Base-by-base conservation (phyloP, 1,284 basidiomycete species). In the Cryptococcus sp. region DNA sequence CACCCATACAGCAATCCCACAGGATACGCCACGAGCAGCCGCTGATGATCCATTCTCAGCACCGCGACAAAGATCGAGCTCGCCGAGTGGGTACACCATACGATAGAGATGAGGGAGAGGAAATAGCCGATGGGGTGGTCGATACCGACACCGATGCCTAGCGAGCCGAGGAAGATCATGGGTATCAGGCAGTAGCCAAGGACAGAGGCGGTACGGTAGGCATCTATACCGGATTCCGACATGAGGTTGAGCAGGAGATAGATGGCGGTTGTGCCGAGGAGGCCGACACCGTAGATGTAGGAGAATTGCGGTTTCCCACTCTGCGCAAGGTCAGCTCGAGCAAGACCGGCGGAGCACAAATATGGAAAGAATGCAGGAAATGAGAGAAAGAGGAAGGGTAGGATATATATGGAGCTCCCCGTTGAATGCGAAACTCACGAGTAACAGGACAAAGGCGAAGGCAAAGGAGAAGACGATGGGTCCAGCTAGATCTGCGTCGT, bases 251-350 rank as follows among this genome's bases (percentile, higher is more conserved):
- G 82, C 48, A 99, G 84, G 39, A 84, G 82, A 77, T 98, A 98
- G 66, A 98, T 86, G 32, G 91, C 91, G n/a, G 83, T 79, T 3
- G 87, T 91, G 45, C 95, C 95, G 59, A 98, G 81, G 12, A 97
- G 80, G 42, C 88, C 94, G 54, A 99, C 89, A 43, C 95, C 95
- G 72, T 99, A 99, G 58, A 98, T 97, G 74, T 97, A 97, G 25
- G 90, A 92, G 73, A 99, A 99, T 70, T 97, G 95, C 7, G 91
- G 89, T 77, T 97, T 97, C 54, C 95, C 95, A 14, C 91, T 92
- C 92, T 97, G 68, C 14, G 16, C 24, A 3, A 19, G 26, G 14
- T 38, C 4, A 41, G 45, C 42, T 32, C 11, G 41, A 22, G 41
- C n/a, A n/a, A n/a, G n/a, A n/a, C n/a, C n/a, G n/a, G n/a, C n/a